Percentiles rank a stretch among this genome's conserved stretches.
Conservation (phyloP, 768 basidiomycete species). For the Russula lepida region DNA sequence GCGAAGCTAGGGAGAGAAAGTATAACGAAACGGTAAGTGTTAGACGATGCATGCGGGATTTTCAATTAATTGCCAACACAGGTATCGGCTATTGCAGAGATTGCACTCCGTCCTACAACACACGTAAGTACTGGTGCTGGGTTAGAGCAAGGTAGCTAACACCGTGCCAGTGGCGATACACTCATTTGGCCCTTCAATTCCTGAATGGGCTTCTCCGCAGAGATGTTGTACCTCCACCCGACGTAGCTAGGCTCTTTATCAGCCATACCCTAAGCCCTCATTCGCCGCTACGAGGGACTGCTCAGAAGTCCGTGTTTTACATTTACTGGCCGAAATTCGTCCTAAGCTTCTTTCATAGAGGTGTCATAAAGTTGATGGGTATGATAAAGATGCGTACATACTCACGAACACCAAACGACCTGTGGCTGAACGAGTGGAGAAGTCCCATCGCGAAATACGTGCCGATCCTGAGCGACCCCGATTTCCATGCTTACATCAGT, state of each 20-base stretch:
- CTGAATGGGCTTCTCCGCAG: slow-evolving; percentile 54
- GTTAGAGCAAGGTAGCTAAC: slow-evolving; percentile 7
- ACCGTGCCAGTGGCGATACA: slow-evolving; percentile 64
- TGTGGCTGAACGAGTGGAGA: slow-evolving; percentile 67
- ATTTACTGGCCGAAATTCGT: slow-evolving; percentile 1
- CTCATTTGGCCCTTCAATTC: slow-evolving; percentile 60
- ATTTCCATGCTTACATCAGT: slow-evolving; percentile 41
- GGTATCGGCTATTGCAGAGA: slow-evolving; percentile 51
- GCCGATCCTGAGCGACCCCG: slow-evolving; percentile 37
- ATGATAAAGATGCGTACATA: slow-evolving; percentile 74
- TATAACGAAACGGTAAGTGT: slow-evolving; percentile 43
- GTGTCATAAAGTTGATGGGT: slow-evolving; percentile 54
- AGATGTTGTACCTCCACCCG: slow-evolving; percentile 46
- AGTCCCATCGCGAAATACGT: slow-evolving; percentile 50
- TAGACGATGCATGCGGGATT: background rate
- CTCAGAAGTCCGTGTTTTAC: slow-evolving; percentile 45
- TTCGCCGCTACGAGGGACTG: slow-evolving; percentile 52
- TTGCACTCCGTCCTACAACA: slow-evolving; percentile 54
- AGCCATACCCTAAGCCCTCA: slow-evolving; percentile 63
- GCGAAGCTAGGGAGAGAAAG: slow-evolving; percentile 36
- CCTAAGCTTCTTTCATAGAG: slow-evolving; percentile 34
- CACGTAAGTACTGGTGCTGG: slow-evolving; percentile 46
- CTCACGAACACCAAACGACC: slow-evolving; percentile 49
- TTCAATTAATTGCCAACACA: slow-evolving; percentile 25
- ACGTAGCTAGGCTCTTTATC: slow-evolving; percentile 55